Conservation (phyloP, 345 rosid genomes). For the Gossypioides kirkii region DNA sequence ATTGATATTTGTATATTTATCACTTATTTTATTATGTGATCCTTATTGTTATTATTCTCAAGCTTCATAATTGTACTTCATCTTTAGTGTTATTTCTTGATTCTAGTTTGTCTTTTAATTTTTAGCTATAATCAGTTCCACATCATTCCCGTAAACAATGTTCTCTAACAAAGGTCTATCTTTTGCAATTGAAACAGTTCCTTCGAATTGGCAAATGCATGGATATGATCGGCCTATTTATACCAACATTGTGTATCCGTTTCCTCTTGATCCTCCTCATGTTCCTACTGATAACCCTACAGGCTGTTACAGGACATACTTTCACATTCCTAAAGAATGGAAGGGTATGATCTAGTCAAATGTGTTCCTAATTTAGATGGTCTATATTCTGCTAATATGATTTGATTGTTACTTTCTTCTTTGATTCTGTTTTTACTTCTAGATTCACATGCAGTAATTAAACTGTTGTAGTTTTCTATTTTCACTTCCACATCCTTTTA, state of each 20-base stretch:
- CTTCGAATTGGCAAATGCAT: constrained; percentile 98
- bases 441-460: not conserved
- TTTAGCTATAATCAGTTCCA: not conserved
- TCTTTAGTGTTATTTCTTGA: not conserved
- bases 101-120: constrained; percentile 11
- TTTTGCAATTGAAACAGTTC: constrained; percentile 55
- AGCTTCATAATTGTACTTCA: not conserved
- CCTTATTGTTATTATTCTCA: not conserved
- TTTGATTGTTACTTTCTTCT: not conserved
- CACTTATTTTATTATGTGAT: not conserved
- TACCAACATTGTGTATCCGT: constrained; percentile 77
- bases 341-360: constrained; percentile 43
- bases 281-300: constrained; percentile 84
- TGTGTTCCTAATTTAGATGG: not conserved
- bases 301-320: constrained; percentile 87
- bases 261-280: constrained; percentile 70
- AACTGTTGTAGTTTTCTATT: not conserved
- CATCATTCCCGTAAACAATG: constrained; percentile 1
- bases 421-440: not conserved
- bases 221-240: constrained; percentile 93
- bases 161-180: constrained; percentile 20
- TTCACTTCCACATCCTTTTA: not conserved
- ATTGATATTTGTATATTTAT: not conserved
- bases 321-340: constrained; percentile 82
- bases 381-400: not conserved